Conservation (phyloP, 2,329 filamentous ascomycete genomes). For the Massarina eburnea region DNA sequence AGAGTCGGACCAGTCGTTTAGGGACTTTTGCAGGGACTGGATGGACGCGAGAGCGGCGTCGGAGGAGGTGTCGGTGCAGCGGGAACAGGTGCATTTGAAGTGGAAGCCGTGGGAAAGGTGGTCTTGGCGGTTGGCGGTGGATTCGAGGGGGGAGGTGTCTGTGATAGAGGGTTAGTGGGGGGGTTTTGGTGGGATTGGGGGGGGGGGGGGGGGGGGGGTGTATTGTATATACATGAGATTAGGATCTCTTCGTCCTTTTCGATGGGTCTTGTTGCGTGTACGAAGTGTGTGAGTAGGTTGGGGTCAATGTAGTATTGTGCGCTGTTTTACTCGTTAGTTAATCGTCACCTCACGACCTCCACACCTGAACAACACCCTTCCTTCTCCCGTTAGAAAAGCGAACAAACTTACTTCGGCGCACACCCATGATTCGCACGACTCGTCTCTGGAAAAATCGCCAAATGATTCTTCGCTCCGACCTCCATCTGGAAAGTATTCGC, state of each 20-base stretch:
- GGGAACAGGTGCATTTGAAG: conserved; percentile 45
- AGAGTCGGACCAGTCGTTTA: conserved; percentile 33
- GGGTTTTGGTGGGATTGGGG: not conserved
- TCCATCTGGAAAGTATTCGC: conserved; percentile 38
- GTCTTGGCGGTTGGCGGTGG: conserved; percentile 27
- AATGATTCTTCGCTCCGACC: conserved; percentile 30
- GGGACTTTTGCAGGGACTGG: conserved; percentile 26
- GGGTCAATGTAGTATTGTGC: conserved; percentile 46
- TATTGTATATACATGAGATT: conserved; percentile 38
- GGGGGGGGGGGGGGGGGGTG: not conserved
- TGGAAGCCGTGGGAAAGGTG: conserved; percentile 40
- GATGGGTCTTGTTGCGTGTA: conserved; percentile 40
- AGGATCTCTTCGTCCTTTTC: conserved; percentile 43
- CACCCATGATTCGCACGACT: conserved; percentile 48
- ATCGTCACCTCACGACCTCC: not conserved
- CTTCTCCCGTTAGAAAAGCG: not conserved
- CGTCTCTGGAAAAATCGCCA: conserved; percentile 44
- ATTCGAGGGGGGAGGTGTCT: conserved; percentile 43
- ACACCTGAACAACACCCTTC: not conserved
- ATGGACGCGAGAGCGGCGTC: conserved; percentile 37
- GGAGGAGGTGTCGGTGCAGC: conserved; percentile 34
- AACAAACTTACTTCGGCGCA: conserved; percentile 29
- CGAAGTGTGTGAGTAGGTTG: conserved; percentile 42
- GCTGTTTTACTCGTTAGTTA: conserved; percentile 18
- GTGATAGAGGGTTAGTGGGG: not conserved